Conservation (phyloP, 1,284 basidiomycete genomes). For the Tilletia indica region DNA sequence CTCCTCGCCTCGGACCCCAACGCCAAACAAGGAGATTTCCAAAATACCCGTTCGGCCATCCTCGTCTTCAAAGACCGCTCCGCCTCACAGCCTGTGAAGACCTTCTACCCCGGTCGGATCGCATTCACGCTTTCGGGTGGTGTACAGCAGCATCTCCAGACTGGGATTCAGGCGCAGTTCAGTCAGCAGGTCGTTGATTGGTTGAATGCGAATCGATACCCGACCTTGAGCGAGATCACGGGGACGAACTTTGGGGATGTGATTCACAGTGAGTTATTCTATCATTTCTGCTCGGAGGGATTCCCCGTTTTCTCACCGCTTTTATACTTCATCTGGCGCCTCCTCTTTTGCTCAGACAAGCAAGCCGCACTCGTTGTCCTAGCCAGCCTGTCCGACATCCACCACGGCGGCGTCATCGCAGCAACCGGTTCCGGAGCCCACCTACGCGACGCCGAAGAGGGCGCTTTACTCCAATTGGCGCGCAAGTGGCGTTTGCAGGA, state of each 20-base stretch:
- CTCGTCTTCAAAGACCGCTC: constrained; percentile 52
- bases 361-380: constrained; percentile 40
- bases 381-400: constrained; percentile 39
- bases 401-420: constrained; percentile 27
- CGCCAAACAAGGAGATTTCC: constrained; percentile 16
- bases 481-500: constrained; percentile 28
- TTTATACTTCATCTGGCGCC: not conserved
- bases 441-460: constrained; percentile 35
- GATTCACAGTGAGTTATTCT: constrained; percentile 28
- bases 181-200: constrained; percentile 29
- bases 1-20: constrained; percentile 8
- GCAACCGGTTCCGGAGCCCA: constrained; percentile 27
- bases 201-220: constrained; percentile 37
- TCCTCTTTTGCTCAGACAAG: constrained; percentile 18
- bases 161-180: not conserved
- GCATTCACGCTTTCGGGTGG: constrained; percentile 14
- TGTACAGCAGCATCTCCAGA: constrained; percentile 19
- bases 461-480: constrained; percentile 32
- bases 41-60: constrained; percentile 31
- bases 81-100: constrained; percentile 28
- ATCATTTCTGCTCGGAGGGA: too few relatives aligned
- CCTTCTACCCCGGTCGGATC: constrained; percentile 29
- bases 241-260: constrained; percentile 41
- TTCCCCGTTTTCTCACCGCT: not conserved
- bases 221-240: constrained; percentile 41